Conservation (phyloP, 768 basidiomycete genomes). For the Lyophyllum semitale region DNA sequence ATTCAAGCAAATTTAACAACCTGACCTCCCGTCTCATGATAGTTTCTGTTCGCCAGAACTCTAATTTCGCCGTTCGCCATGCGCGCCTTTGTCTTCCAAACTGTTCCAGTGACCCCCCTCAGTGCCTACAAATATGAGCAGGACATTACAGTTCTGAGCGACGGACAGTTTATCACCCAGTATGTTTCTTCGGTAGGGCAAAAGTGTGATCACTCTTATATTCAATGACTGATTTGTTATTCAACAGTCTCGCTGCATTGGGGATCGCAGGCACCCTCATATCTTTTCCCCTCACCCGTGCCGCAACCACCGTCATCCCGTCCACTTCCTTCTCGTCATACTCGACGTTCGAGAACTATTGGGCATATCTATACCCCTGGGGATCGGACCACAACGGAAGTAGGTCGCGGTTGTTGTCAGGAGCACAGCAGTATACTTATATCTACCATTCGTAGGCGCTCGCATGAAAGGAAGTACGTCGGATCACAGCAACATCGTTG, state of each 20-base stretch:
- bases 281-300: conserved; percentile 20
- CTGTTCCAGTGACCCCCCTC: not conserved
- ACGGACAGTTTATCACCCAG: not conserved
- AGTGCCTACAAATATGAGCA: conserved; percentile 7
- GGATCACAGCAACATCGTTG: conserved; percentile 39
- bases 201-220: not conserved
- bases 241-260: not conserved
- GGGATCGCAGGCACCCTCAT: conserved; percentile 10
- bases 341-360: conserved; percentile 38
- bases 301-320: conserved; percentile 41
- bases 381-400: conserved; percentile 49
- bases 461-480: conserved; percentile 44
- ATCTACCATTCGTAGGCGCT: conserved; percentile 28
- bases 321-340: conserved; percentile 39
- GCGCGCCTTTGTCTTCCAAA: not conserved
- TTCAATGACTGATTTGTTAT: not conserved
- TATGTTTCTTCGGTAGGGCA: conserved; percentile 9
- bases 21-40: conserved; percentile 10
- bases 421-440: not conserved
- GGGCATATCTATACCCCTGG: conserved; percentile 48
- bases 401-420: conserved; percentile 17
- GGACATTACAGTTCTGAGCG: not conserved
- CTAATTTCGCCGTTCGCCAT: not conserved
- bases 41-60: conserved; percentile 1
- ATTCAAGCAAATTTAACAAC: not conserved